Evolutionary conservation across 352 stramenopile genomes (phyloP).

Genomic region (Globisporangium yorkense): DNA sequence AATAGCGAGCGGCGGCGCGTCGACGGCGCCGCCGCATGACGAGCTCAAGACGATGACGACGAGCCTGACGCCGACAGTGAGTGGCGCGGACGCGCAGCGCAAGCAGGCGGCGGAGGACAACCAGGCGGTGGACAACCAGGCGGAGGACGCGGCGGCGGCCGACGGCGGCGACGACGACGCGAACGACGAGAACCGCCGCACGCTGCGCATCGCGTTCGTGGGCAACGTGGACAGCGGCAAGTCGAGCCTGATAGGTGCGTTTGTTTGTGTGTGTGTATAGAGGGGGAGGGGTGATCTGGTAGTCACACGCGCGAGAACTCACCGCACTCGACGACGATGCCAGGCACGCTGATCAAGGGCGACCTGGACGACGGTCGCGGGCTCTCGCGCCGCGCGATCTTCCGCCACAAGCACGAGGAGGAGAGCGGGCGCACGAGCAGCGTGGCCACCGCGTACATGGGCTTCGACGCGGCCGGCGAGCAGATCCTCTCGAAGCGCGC

Average conservation of each 20-base stretch:
- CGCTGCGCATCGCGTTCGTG: conserved; percentile 85
- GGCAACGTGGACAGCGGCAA: conserved; percentile 93
- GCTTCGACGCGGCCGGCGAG: conserved; percentile 66
- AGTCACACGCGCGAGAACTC: background rate
- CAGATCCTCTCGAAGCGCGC: conserved; percentile 75
- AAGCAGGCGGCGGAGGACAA: background rate
- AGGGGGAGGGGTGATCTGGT: background rate
- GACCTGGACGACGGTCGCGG: conserved; percentile 95
- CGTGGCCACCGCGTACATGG: conserved; percentile 78
- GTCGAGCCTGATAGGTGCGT: conserved; percentile 84
- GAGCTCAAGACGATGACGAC: too few species aligned
- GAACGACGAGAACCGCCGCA: conserved; percentile 48
- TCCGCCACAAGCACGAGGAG: conserved; percentile 83
- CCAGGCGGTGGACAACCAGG: conserved; percentile 2
- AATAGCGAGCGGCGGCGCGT: background rate
- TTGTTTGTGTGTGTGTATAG: background rate
- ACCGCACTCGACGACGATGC: background rate
- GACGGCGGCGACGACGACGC: conserved; percentile 7
- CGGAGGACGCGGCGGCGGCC: background rate
- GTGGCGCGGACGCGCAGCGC: background rate
- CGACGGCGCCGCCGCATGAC: background rate
- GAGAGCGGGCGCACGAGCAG: conserved; percentile 81
- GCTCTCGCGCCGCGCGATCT: conserved; percentile 73
- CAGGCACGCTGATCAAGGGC: conserved; percentile 91
- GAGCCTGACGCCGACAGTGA: too few species aligned